These are phyloP conservation scores for Arabidopsis arenosa DNA, from an alignment of 345 rosid genomes.

Conservation along the genomic window DNA sequence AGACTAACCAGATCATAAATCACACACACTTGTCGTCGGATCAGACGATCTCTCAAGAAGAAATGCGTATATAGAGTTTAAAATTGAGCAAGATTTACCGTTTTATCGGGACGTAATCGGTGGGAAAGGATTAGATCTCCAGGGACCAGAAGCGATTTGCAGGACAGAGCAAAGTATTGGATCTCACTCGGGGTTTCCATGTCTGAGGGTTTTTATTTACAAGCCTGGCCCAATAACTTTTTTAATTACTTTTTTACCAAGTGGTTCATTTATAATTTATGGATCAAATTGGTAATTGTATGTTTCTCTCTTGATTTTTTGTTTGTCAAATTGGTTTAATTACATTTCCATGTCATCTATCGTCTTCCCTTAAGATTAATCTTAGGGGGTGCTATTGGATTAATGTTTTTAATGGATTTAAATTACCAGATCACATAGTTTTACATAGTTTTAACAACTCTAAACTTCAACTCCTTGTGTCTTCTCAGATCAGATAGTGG, in stretches of 20 bases:
- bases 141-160: conserved; percentile 30
- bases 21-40: conserved; percentile 17
- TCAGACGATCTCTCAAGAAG: conserved; percentile 24
- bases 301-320: no score
- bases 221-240: conserved; percentile 21
- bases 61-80: not conserved
- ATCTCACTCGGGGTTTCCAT: conserved; percentile 29
- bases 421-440: no score
- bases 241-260: not conserved
- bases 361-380: not conserved
- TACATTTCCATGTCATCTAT: not conserved
- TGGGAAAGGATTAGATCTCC: conserved; percentile 32
- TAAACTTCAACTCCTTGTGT: not conserved
- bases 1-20: conserved; percentile 27
- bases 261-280: conserved; percentile 11
- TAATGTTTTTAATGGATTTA: no score
- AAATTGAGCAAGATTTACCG: conserved; percentile 28
- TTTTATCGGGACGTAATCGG: conserved; percentile 10
- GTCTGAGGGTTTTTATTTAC: not conserved
- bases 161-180: conserved; percentile 10
- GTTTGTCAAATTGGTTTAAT: not conserved
- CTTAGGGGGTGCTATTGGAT: no score
- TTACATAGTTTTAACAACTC: not conserved
- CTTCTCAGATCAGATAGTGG: conserved; percentile 8
- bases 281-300: not conserved